Evolutionary conservation across 176 grass and related monocot species (phyloP).

Genomic region (Aegilops tauschii): DNA sequence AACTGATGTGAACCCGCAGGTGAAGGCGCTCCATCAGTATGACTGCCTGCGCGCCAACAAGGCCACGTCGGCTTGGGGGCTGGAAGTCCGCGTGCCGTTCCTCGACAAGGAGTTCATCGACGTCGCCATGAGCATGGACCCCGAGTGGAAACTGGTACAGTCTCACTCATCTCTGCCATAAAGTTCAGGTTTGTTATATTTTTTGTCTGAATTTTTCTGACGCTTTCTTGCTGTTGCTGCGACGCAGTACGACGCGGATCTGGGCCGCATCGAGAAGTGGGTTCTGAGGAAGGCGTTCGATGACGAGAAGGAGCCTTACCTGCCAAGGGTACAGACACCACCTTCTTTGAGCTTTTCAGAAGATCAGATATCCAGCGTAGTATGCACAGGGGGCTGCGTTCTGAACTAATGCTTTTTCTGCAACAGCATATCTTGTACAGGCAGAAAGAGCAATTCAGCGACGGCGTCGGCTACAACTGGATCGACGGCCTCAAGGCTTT

Average conservation of each 20-base stretch:
- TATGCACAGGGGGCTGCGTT: not conserved
- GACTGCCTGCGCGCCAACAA: conserved; percentile 95
- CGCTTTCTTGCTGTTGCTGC: not conserved
- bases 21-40: conserved; percentile 89
- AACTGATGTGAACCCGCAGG: conserved; percentile 24
- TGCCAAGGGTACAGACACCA: conserved; percentile 58
- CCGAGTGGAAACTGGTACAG: conserved; percentile 83
- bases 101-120: conserved; percentile 97
- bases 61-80: conserved; percentile 86
- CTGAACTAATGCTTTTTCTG: not conserved
- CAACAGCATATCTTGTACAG: conserved; percentile 90
- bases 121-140: conserved; percentile 90
- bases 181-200: not conserved
- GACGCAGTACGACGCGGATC: conserved; percentile 58
- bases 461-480: conserved; percentile 94
- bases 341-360: not conserved
- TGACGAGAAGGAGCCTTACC: conserved; percentile 82
- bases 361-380: not conserved
- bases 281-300: conserved; percentile 91
- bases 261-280: conserved; percentile 90
- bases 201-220: not conserved
- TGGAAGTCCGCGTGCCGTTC: conserved; percentile 94
- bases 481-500: conserved; percentile 95
- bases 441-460: conserved; percentile 99
- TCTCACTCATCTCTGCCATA: not conserved